A percentile compares a stretch with the other conserved stretches of the same genome.
phyloP scores from a whole-genome alignment of 148 eudicot species.

The Rhododendron henanense region DNA sequence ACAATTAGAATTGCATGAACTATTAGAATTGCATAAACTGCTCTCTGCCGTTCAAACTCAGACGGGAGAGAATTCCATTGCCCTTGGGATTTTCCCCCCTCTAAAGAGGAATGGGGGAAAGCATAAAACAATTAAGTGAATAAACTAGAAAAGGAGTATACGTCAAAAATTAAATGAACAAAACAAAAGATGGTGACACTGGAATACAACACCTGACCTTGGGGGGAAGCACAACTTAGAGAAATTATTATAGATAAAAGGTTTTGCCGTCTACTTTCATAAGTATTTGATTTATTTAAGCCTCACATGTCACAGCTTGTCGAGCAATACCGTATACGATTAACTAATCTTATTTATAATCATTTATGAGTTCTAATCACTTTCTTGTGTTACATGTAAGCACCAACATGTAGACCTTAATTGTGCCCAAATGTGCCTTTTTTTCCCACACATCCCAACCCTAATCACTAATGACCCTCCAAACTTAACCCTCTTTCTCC shows the following conservation, averaged over 20 bases:
- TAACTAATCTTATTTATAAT: constrained; percentile 19
- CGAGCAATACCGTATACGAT: constrained; percentile 43
- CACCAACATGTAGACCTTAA: constrained; percentile 46
- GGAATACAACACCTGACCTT: constrained; percentile 25
- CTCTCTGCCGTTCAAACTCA: neutral
- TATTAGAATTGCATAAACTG: too few species aligned
- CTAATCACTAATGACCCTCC: constrained; percentile 14
- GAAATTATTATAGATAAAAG: neutral
- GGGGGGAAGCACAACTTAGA: neutral
- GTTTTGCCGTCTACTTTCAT: neutral
- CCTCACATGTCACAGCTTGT: constrained; percentile 48
- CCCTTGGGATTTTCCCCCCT: neutral
- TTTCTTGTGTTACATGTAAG: constrained; percentile 38
- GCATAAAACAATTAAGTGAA: neutral
- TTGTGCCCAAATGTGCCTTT: constrained; percentile 24
- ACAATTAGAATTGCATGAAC: too few species aligned
- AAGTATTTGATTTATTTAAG: constrained; percentile 21
- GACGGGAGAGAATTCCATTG: too few species aligned
- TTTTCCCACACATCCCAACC: constrained; percentile 30
- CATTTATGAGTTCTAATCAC: constrained; percentile 29
- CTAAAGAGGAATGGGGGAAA: neutral
- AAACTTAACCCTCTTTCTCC: constrained; percentile 5
- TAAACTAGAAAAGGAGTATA: constrained; percentile 10
- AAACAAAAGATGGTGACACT: constrained; percentile 47
- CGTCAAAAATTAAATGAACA: constrained; percentile 24